These are phyloP conservation scores for Cephaloascus fragrans DNA, from an alignment of 805 yeast species.

Conservation along the genomic window DNA sequence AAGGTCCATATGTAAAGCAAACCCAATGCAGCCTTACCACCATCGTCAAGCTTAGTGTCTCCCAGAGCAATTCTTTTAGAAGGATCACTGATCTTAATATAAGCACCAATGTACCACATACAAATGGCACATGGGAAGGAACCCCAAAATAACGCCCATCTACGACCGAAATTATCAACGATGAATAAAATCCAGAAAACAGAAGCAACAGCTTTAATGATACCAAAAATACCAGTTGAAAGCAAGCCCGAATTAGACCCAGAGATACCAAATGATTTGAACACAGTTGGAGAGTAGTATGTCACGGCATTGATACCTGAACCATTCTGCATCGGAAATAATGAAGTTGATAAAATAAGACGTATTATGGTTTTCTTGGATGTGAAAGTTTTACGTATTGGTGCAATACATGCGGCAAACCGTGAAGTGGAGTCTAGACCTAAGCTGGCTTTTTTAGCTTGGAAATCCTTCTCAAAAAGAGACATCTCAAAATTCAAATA, in stretches of 20 bases:
- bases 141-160: slow-evolving; percentile 26
- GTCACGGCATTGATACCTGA: slow-evolving; percentile 41
- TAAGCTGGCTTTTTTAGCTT: slow-evolving; percentile 15
- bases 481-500: slow-evolving; percentile 30
- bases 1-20: slow-evolving; percentile 38
- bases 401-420: slow-evolving; percentile 29
- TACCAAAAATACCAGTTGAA: slow-evolving; percentile 46
- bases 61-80: slow-evolving; percentile 12
- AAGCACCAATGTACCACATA: slow-evolving; percentile 41
- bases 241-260: slow-evolving; percentile 35
- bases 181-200: slow-evolving; percentile 33
- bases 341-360: slow-evolving; percentile 23
- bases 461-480: slow-evolving; percentile 13
- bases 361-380: slow-evolving; percentile 20
- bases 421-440: too few relatives aligned
- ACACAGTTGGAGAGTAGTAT: slow-evolving; percentile 44
- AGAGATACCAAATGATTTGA: slow-evolving; percentile 36
- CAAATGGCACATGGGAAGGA: slow-evolving; percentile 29
- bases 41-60: slow-evolving; percentile 14
- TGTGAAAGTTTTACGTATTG: slow-evolving; percentile 22
- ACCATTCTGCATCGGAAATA: slow-evolving; percentile 34
- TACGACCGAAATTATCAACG: slow-evolving; percentile 37
- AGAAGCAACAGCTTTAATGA: slow-evolving; percentile 34
- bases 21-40: slow-evolving; percentile 33
- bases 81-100: slow-evolving; percentile 28